Evolutionary conservation across 805 yeast genomes (phyloP), one percentile per base, ranked within the genome.

Genomic region (Ogataea thermomethanolica): DNA sequence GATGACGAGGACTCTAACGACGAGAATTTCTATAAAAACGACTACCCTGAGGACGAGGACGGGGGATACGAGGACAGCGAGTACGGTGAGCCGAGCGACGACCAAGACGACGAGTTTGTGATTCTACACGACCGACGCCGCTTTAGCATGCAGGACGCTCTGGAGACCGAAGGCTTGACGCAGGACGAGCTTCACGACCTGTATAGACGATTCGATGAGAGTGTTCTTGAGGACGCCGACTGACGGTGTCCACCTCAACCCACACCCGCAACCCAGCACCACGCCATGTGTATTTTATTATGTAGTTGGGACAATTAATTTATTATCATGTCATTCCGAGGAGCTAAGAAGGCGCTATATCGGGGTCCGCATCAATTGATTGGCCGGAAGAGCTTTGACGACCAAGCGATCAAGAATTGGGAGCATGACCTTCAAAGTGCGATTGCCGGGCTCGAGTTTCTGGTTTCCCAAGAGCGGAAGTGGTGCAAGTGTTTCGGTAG

Each of bases 21-120:
- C 14, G 99, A 91, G 64, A 88, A 85, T 40, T 90, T 81, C 55
- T 91, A 91, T 58, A 78, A 79, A 53, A 91, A 93, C 61, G 98
- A 91, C 55, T 91, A 91, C 55, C 98, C 98, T 0, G 95, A 88
- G 33, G 96, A 90, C 55, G 96, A 88, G 48, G 91, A 85, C 53
- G 88, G 79, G 8, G 79, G 61, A 10, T 62, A 62, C 22, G 71
- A 55, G 9, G 54, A 57, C 53, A 53, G 55, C 35, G 51, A 53
- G 3, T 24, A 49, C 6, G 50, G 40, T 8, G 67, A 59, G 30
- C 64, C 60, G 37, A 66, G 66, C 35, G 69, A 62, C 35, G 71
- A 64, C 36, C 70, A 61, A 26, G 69, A 62, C 39, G 68, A 64
- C 38, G 59, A 55, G 30, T 64, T 57, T 41, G 66, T 56, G 25